Percentiles rank a stretch among this genome's conserved stretches.
Conservation (phyloP, 305 asterid genomes). For the Fraxinus paxiana region DNA sequence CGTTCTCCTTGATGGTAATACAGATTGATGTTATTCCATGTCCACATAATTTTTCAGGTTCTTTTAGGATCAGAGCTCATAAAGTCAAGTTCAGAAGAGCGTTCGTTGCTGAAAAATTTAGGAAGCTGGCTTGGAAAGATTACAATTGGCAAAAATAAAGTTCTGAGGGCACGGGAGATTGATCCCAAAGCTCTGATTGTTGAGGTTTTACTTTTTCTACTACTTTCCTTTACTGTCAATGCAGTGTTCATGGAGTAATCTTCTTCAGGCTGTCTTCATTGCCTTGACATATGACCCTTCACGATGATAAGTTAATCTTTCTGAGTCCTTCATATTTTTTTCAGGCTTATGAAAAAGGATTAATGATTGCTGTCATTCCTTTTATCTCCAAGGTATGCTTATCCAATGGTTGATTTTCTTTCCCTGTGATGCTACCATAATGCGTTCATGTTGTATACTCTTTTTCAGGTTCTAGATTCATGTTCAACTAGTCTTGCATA, state of each 20-base stretch:
- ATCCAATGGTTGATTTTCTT: constrained; percentile 18
- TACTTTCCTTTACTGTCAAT: constrained; percentile 8
- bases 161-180: constrained; percentile 82
- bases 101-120: constrained; percentile 86
- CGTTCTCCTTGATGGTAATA: background rate
- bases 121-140: constrained; percentile 99
- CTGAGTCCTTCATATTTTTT: constrained; percentile 17
- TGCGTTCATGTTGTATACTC: constrained; percentile 24
- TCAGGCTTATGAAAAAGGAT: constrained; percentile 95
- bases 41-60: constrained; percentile 52
- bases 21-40: constrained; percentile 14
- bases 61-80: constrained; percentile 92
- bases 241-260: constrained; percentile 7
- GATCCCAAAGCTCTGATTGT: constrained; percentile 87
- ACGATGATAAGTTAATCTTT: constrained; percentile 4
- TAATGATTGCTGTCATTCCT: constrained; percentile 97
- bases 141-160: constrained; percentile 93
- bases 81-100: constrained; percentile 92
- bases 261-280: background rate
- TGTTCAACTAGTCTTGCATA: constrained; percentile 90
- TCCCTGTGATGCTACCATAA: background rate
- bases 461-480: constrained; percentile 74
- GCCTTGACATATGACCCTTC: constrained; percentile 1
- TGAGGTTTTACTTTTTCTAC: constrained; percentile 48
- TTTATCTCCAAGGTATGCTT: constrained; percentile 84